phyloP scores from a whole-genome alignment of 768 basidiomycete genomes.

The Pleurotus djamor region DNA sequence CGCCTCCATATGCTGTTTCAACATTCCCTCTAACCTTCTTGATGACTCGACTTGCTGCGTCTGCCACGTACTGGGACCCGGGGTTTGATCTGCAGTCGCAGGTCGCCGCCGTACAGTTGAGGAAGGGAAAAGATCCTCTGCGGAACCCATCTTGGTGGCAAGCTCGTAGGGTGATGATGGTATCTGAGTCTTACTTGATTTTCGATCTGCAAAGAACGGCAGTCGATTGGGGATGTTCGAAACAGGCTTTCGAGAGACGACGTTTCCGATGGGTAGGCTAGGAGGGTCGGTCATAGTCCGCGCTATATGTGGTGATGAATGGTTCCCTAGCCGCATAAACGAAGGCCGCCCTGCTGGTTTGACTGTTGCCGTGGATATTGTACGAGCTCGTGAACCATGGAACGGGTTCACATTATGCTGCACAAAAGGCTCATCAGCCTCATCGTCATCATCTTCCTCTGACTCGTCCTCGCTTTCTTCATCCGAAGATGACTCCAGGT shows the following conservation, averaged over 20 bases:
- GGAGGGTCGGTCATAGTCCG: constrained; percentile 33
- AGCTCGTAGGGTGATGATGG: constrained; percentile 43
- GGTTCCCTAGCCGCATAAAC: constrained; percentile 66
- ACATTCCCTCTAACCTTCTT: constrained; percentile 72
- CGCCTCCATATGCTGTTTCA: constrained; percentile 79
- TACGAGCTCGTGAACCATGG: constrained; percentile 31
- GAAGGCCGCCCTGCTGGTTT: constrained; percentile 28
- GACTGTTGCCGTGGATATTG: constrained; percentile 32
- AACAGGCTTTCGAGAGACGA: constrained; percentile 47
- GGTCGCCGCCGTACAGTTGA: constrained; percentile 6
- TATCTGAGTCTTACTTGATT: constrained; percentile 32
- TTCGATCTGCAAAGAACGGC: constrained; percentile 47
- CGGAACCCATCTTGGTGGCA: constrained; percentile 35
- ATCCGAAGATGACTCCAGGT: constrained; percentile 62
- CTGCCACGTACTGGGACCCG: constrained; percentile 26
- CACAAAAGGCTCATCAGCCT: constrained; percentile 10
- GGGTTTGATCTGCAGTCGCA: constrained; percentile 20
- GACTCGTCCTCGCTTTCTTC: constrained; percentile 35
- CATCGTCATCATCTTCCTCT: constrained; percentile 26
- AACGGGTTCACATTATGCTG: constrained; percentile 18
- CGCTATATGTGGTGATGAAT: constrained; percentile 65
- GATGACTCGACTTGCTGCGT: constrained; percentile 52
- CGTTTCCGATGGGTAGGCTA: constrained; percentile 20
- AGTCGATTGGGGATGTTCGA: constrained; percentile 43
- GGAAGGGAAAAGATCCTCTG: constrained; percentile 9